Evolutionary conservation across 768 basidiomycete species (phyloP).

Genomic region (Kwoniella heveanensis): DNA sequence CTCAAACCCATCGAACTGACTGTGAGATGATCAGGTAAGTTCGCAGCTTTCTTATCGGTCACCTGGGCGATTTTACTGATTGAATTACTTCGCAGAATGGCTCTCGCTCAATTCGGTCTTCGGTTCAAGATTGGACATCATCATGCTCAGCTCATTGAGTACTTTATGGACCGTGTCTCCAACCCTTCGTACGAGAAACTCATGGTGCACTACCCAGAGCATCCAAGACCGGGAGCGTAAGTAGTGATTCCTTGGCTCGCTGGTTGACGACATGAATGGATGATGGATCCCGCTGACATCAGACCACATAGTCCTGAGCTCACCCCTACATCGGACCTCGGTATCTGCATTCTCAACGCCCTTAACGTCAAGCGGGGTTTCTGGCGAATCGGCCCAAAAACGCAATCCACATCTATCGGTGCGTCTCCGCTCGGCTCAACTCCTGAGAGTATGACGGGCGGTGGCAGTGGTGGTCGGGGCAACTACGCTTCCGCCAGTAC

Average conservation of each 20-base stretch:
- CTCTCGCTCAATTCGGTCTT: constrained; percentile 36
- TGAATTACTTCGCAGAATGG: constrained; percentile 26
- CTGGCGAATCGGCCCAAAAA: constrained; percentile 25
- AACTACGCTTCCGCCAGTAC: constrained; percentile 8
- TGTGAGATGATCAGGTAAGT: constrained; percentile 43
- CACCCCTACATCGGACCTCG: constrained; percentile 32
- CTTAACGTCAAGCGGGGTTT: constrained; percentile 49
- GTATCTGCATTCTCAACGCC: constrained; percentile 42
- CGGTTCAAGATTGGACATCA: constrained; percentile 50
- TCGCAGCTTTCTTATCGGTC: neutral
- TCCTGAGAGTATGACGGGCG: constrained; percentile 24
- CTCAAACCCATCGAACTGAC: constrained; percentile 37
- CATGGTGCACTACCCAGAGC: constrained; percentile 46
- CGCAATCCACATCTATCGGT: constrained; percentile 14
- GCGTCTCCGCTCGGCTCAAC: constrained; percentile 43
- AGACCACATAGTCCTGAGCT: constrained; percentile 31
- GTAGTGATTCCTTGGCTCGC: too few relatives aligned
- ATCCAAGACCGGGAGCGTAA: constrained; percentile 47
- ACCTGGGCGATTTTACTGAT: neutral
- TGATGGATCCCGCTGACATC: neutral
- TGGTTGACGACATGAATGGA: neutral
- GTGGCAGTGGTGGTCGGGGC: constrained; percentile 4
- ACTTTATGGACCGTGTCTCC: constrained; percentile 48
- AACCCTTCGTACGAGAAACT: constrained; percentile 46
- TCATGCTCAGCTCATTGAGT: constrained; percentile 48